Percentiles rank a stretch among this genome's conserved stretches.
phyloP scores from a whole-genome alignment of 2,329 filamentous ascomycete species.

The Fusarium caatingaense region DNA sequence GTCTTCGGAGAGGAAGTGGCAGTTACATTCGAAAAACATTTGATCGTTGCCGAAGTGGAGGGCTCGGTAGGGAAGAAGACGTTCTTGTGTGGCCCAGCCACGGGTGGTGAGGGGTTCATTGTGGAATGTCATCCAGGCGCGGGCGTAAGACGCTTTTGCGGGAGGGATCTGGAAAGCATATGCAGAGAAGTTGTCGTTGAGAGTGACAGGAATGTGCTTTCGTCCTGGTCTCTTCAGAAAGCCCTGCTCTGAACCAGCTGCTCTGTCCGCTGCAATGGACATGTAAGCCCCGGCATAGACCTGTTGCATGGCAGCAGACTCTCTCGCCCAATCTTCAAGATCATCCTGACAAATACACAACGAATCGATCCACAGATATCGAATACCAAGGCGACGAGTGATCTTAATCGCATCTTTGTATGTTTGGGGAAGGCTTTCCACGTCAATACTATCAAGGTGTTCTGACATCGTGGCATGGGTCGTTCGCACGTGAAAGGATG shows the following conservation, averaged over 20 bases:
- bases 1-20: conserved; percentile 17
- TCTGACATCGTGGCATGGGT: background rate
- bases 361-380: conserved; percentile 25
- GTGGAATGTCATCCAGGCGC: background rate
- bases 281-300: conserved; percentile 20
- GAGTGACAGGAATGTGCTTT: background rate
- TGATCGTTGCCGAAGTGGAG: conserved; percentile 18
- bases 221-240: background rate
- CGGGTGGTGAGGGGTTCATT: conserved; percentile 6
- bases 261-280: conserved; percentile 9
- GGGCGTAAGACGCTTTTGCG: fast-evolving
- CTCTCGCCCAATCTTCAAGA: conserved; percentile 5
- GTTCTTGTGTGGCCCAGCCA: conserved; percentile 26
- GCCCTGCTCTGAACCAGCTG: background rate
- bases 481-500: background rate
- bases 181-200: background rate
- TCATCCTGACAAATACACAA: conserved; percentile 30
- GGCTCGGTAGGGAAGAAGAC: conserved; percentile 7
- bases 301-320: conserved; percentile 20
- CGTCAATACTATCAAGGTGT: background rate
- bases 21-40: conserved; percentile 25
- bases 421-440: background rate
- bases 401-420: conserved; percentile 29
- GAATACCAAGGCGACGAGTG: conserved; percentile 6
- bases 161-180: background rate